Conservation (phyloP, 306 rosid genomes). For the Rosa multiflora region DNA sequence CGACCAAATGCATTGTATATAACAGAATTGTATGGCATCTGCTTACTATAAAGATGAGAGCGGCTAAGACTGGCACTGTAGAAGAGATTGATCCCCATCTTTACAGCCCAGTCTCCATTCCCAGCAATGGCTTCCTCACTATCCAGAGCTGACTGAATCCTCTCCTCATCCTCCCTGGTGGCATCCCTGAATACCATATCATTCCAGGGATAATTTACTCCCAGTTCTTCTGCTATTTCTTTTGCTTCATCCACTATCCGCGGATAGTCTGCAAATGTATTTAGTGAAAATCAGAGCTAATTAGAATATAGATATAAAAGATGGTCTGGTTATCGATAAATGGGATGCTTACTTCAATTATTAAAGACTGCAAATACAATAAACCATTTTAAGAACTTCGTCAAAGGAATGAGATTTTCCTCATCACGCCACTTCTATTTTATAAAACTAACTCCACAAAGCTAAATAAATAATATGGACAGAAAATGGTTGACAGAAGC, state of each 20-base stretch:
- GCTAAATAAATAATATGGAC: not conserved
- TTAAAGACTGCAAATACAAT: slow-evolving; percentile 10
- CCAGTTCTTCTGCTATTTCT: slow-evolving; percentile 66
- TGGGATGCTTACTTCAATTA: slow-evolving; percentile 10
- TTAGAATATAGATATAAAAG: slow-evolving; percentile 11
- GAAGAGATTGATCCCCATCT: slow-evolving; percentile 96
- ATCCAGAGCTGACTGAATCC: slow-evolving; percentile 80
- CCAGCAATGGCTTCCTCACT: slow-evolving; percentile 86
- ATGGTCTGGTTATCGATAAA: slow-evolving; percentile 18
- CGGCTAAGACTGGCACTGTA: slow-evolving; percentile 92
- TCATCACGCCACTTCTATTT: not conserved
- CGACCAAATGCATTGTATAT: slow-evolving; percentile 90
- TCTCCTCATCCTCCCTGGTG: slow-evolving; percentile 70
- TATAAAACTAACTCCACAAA: not conserved
- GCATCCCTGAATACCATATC: slow-evolving; percentile 57
- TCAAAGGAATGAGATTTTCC: not conserved
- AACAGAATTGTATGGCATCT: slow-evolving; percentile 96
- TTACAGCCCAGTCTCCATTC: slow-evolving; percentile 97
- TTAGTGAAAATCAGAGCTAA: slow-evolving; percentile 16
- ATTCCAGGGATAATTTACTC: slow-evolving; percentile 63
- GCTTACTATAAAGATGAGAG: slow-evolving; percentile 94
- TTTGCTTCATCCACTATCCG: slow-evolving; percentile 90
- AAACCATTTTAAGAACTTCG: slow-evolving; percentile 18
- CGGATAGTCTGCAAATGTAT: slow-evolving; percentile 67
- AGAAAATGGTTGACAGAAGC: not conserved